Conservation (phyloP, 2,329 filamentous ascomycete species). For the Fusarium circinatum region DNA sequence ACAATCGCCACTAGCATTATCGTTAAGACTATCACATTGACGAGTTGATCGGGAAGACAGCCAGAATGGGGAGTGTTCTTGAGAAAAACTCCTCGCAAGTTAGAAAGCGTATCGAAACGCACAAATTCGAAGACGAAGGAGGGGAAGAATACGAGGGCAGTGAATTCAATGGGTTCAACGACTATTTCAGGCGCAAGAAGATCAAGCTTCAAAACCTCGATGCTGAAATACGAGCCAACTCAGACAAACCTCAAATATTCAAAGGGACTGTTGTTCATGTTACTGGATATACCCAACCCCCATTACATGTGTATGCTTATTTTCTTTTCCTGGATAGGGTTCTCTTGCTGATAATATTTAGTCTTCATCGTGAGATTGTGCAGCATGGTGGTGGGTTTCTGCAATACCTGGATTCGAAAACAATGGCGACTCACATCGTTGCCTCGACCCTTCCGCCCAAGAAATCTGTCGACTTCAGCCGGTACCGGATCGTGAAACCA, state of each 20-base stretch:
- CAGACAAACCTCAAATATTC: conserved; percentile 85
- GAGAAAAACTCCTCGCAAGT: conserved; percentile 72
- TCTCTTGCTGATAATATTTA: conserved; percentile 40
- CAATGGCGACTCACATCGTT: conserved; percentile 94
- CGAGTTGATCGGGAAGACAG: background rate
- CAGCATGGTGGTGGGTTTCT: conserved; percentile 93
- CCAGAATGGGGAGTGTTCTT: conserved; percentile 67
- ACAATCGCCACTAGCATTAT: conserved; percentile 5
- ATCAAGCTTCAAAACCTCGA: conserved; percentile 97
- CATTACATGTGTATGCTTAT: conserved; percentile 74
- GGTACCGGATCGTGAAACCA: conserved; percentile 92
- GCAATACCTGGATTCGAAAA: conserved; percentile 95
- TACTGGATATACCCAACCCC: conserved; percentile 95
- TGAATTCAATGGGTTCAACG: conserved; percentile 86
- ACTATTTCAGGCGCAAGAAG: conserved; percentile 96
- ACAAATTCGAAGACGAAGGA: conserved; percentile 81
- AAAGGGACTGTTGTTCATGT: conserved; percentile 90
- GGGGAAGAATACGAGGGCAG: conserved; percentile 93
- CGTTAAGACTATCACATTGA: conserved; percentile 1
- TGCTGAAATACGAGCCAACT: conserved; percentile 76
- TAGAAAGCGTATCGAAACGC: conserved; percentile 69
- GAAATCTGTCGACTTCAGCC: conserved; percentile 87
- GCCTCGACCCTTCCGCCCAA: conserved; percentile 91
- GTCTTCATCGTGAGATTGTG: conserved; percentile 85
- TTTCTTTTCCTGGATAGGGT: background rate